Base-by-base conservation (phyloP, 2,329 filamentous ascomycete species). In the Sarocladiaceae sp. region DNA sequence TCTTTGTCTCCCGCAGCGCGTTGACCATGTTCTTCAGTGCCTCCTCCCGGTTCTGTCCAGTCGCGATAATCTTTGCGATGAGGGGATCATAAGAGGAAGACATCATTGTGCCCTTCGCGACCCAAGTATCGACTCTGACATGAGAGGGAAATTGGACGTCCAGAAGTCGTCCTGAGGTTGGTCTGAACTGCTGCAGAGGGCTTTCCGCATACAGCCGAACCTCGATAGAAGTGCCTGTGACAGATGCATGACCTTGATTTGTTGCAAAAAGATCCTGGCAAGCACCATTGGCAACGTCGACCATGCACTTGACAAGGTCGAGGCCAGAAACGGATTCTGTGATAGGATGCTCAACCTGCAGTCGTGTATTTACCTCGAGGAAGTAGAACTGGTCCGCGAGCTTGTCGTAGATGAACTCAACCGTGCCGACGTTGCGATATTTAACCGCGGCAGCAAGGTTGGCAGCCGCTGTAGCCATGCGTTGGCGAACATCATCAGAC, bases 61-160 rank as follows among this genome's bases (percentile, higher is more conserved):
- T 72, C 1, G 85, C 79, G 44, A 88, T 88, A 50, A 88, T 66
- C 56, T 89, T 88, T 1, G 83, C 80, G 40, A 89, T 80, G 72
- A 88, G 82, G 0, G 85, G 83, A 53, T 89, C 85, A 57, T 88
- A 89, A 50, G 85, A 79, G 3, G 82, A 80, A 0, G 83, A 85
- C 2, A 89, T 77, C 52, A 84, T 76, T 46, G 85, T 83, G 5
- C 84, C 84, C 23, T 75, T 67, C 18, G 79, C 72, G 50, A 89
- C 67, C 79, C 80, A 84, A 0, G 78, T 83, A 51, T 85, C 81
- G 20, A 85, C 69, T 4, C 81, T 69, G 19, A 71, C 64, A 4
- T 66, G 66, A 0, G 66, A 51, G n/a, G 73, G 68, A 69, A 78
- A 83, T 13, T 67, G 52, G 0, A 84, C 73, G 18, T 72, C 63